Conservation (phyloP, 768 basidiomycete genomes). For the Suillus brevipes region DNA sequence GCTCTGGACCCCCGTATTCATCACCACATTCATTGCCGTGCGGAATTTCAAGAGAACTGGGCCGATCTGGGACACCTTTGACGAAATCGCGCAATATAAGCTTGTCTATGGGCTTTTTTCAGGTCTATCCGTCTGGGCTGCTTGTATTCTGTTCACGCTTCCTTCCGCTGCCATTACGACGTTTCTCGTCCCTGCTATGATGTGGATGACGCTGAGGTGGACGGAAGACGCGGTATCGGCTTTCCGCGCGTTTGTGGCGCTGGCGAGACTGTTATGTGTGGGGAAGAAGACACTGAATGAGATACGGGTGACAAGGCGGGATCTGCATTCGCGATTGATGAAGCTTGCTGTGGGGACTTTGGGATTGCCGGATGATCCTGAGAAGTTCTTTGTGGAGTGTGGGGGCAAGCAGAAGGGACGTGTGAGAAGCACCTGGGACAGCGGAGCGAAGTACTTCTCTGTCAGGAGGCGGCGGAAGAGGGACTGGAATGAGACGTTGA, state of each 20-base stretch:
- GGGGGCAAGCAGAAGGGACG: slow-evolving; percentile 74
- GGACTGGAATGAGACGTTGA: slow-evolving; percentile 87
- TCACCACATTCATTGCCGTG: slow-evolving; percentile 67
- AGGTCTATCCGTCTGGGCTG: slow-evolving; percentile 66
- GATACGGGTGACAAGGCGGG: slow-evolving; percentile 53
- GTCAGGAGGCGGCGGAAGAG: slow-evolving; percentile 75
- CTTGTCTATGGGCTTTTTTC: slow-evolving; percentile 79
- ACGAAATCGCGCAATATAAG: slow-evolving; percentile 89
- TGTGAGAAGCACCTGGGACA: slow-evolving; percentile 65
- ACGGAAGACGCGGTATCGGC: slow-evolving; percentile 81
- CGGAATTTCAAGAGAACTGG: slow-evolving; percentile 79
- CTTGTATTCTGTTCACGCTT: slow-evolving; percentile 55
- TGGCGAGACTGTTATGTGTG: slow-evolving; percentile 61
- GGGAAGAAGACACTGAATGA: slow-evolving; percentile 56
- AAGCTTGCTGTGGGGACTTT: slow-evolving; percentile 57
- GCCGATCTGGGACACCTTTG: slow-evolving; percentile 83
- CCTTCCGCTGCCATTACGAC: slow-evolving; percentile 59
- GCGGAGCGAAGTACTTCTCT: slow-evolving; percentile 75
- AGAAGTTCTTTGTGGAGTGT: slow-evolving; percentile 55
- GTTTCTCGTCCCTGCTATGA: slow-evolving; percentile 64
- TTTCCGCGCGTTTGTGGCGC: slow-evolving; percentile 68
- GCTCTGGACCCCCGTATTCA: slow-evolving; percentile 83
- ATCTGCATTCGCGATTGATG: slow-evolving; percentile 66
- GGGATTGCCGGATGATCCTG: slow-evolving; percentile 69
- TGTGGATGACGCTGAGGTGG: slow-evolving; percentile 93